Conservation (phyloP, 2,329 filamentous ascomycete genomes). For the Alternaria gaisen region DNA sequence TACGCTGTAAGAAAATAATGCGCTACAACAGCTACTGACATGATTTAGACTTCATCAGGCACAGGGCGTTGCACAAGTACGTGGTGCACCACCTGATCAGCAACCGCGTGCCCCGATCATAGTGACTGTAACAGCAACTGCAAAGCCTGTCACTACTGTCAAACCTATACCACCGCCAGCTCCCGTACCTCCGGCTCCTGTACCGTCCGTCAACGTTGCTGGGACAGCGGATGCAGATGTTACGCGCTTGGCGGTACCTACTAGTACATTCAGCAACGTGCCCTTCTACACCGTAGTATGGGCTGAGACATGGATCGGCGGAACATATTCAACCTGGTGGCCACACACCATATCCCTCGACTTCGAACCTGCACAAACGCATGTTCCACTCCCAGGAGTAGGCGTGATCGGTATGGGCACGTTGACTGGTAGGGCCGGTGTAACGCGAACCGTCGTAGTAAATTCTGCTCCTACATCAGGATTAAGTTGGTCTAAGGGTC, state of each 20-base stretch:
- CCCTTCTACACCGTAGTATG: constrained; percentile 44
- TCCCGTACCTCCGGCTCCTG: constrained; percentile 9
- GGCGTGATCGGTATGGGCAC: constrained; percentile 49
- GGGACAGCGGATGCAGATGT: not conserved
- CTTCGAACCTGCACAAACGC: constrained; percentile 29
- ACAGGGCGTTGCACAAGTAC: constrained; percentile 9
- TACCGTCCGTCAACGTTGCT: not conserved
- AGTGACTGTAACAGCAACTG: not conserved
- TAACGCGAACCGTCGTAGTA: constrained; percentile 37
- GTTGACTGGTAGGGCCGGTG: constrained; percentile 39
- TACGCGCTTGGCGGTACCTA: constrained; percentile 1
- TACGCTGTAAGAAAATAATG: not conserved
- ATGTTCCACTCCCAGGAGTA: constrained; percentile 35
- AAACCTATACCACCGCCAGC: constrained; percentile 11
- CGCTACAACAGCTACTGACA: constrained; percentile 2
- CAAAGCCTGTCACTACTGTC: constrained; percentile 3
- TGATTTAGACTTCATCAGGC: constrained; percentile 25
- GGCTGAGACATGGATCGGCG: constrained; percentile 42
- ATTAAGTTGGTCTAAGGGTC: constrained; percentile 23
- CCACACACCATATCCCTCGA: constrained; percentile 41
- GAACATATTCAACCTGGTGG: constrained; percentile 43
- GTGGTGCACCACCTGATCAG: constrained; percentile 4
- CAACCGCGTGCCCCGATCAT: not conserved
- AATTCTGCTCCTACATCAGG: constrained; percentile 34
- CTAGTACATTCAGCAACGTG: constrained; percentile 14